Evolutionary conservation across 371 early-diverging fungal genomes (phyloP).

Genomic region (Saksenaea vasiformis): DNA sequence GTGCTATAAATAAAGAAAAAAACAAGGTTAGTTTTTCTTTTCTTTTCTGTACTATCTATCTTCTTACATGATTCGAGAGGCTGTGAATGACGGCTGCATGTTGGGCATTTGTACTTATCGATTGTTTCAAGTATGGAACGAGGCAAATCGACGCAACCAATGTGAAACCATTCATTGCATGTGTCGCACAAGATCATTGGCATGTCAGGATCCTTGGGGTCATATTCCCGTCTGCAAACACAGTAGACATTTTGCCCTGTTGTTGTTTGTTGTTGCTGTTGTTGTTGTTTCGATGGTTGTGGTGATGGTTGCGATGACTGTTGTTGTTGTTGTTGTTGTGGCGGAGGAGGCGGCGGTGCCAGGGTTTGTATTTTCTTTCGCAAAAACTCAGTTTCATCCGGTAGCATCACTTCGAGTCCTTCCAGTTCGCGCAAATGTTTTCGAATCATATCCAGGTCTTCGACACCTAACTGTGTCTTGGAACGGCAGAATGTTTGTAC

Average conservation of each 20-base stretch:
- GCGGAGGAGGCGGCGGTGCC: slow-evolving; percentile 11
- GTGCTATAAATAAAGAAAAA: background rate
- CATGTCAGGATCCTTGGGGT: slow-evolving; percentile 19
- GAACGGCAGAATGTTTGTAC: slow-evolving; percentile 47
- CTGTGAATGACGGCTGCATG: slow-evolving; percentile 1
- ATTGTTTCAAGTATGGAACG: slow-evolving; percentile 20
- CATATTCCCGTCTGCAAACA: slow-evolving; percentile 28
- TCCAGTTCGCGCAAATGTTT: slow-evolving; percentile 56
- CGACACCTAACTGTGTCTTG: slow-evolving; percentile 30
- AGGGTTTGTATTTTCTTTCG: slow-evolving; percentile 46
- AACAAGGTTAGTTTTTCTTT: background rate
- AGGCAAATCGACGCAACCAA: slow-evolving; percentile 45
- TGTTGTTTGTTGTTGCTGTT: slow-evolving; percentile 14
- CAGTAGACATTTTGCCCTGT: slow-evolving; percentile 47
- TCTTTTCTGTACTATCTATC: background rate
- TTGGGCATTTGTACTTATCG: slow-evolving; percentile 22
- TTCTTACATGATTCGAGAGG: background rate
- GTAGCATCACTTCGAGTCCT: slow-evolving; percentile 58
- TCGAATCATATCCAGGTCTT: slow-evolving; percentile 44
- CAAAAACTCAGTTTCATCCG: slow-evolving; percentile 45
- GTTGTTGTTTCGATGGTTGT: slow-evolving; percentile 5
- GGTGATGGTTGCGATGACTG: slow-evolving; percentile 8
- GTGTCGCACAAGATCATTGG: slow-evolving; percentile 61
- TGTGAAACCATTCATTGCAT: slow-evolving; percentile 64
- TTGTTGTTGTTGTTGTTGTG: background rate